Conservation (phyloP, 441 rosid species). For the Pelargonium citronellum region DNA sequence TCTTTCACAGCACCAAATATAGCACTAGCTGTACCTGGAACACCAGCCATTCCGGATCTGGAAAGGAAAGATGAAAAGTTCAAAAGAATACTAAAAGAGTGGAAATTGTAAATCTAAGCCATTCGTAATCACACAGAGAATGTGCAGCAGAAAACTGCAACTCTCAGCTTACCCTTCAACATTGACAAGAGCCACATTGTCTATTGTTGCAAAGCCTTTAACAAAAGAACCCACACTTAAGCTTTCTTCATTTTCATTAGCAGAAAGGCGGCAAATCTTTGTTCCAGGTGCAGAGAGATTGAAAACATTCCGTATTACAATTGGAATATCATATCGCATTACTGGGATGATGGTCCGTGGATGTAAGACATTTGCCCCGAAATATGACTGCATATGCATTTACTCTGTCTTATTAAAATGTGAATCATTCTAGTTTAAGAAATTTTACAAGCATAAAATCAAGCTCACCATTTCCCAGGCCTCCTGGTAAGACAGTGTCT, state of each 20-base stretch:
- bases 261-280: conserved; percentile 53
- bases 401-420: conserved; percentile 25
- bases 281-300: conserved; percentile 88
- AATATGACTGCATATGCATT: conserved; percentile 67
- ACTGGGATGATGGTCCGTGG: conserved; percentile 98
- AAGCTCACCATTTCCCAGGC: conserved; percentile 96
- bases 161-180: conserved; percentile 77
- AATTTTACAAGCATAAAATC: conserved; percentile 21
- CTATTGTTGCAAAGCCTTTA: conserved; percentile 92
- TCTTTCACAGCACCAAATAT: conserved; percentile 94
- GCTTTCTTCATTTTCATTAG: conserved; percentile 42
- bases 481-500: conserved; percentile 83
- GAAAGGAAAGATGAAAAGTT: conserved; percentile 8
- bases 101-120: conserved; percentile 9
- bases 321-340: conserved; percentile 85
- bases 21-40: conserved; percentile 92
- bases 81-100: conserved; percentile 17
- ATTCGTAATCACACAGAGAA: not conserved
- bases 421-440: conserved; percentile 13
- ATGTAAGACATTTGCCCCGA: conserved; percentile 96
- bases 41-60: conserved; percentile 99
- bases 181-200: conserved; percentile 89
- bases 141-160: conserved; percentile 16
- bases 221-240: conserved; percentile 50
- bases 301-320: conserved; percentile 84